Evolutionary conservation across 345 rosid species (phyloP).

Genomic region (Salix viminalis): DNA sequence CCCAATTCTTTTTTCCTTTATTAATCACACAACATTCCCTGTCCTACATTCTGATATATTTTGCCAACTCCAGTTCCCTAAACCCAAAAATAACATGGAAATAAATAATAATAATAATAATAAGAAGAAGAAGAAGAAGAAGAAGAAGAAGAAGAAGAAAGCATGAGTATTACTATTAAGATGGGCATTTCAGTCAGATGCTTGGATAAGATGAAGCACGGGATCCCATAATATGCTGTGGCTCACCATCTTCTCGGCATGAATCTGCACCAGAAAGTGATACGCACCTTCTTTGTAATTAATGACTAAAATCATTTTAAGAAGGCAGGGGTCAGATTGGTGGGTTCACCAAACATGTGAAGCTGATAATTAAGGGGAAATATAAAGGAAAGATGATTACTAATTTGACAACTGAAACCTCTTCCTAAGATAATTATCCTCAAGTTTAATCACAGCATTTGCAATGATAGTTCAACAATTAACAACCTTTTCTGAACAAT

Average conservation of each 20-base stretch:
- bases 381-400: background rate
- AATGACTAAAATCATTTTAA: slow-evolving; percentile 22
- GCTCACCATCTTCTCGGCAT: slow-evolving; percentile 36
- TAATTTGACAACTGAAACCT: background rate
- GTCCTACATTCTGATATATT: background rate
- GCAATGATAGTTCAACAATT: slow-evolving; percentile 24
- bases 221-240: slow-evolving; percentile 29
- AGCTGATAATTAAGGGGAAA: background rate
- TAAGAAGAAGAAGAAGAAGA: no score
- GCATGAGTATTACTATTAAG: background rate
- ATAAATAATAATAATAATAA: no score
- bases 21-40: background rate
- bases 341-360: slow-evolving; percentile 34
- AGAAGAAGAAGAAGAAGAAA: no score
- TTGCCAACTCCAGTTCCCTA: background rate
- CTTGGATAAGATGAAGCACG: slow-evolving; percentile 21
- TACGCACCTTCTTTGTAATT: slow-evolving; percentile 19
- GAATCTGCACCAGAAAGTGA: slow-evolving; percentile 31
- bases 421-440: background rate
- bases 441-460: background rate
- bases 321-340: slow-evolving; percentile 11
- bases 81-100: background rate
- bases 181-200: background rate
- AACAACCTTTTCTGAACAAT: slow-evolving; percentile 1
- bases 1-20: background rate